phyloP scores from a whole-genome alignment of 371 early-diverging fungal species.

The Mucor mucedo region DNA sequence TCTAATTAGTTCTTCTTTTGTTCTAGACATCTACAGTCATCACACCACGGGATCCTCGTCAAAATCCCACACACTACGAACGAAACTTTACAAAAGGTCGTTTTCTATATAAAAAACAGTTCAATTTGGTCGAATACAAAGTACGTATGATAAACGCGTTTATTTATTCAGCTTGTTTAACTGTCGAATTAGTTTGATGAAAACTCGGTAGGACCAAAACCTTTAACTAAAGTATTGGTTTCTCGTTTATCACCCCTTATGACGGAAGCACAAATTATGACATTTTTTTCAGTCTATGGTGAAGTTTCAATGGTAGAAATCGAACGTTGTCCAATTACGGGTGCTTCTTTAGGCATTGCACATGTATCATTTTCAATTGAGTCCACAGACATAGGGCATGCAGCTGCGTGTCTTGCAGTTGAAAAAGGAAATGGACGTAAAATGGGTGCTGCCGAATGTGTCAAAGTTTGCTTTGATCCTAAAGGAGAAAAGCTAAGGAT shows the following conservation, averaged over 20 bases:
- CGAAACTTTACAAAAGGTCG: constrained; percentile 38
- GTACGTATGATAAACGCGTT: constrained; percentile 25
- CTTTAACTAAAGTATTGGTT: constrained; percentile 39
- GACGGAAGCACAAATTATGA: constrained; percentile 50
- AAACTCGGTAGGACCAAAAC: constrained; percentile 43
- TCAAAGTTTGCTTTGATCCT: constrained; percentile 69
- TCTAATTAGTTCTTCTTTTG: background rate
- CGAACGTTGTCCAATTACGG: constrained; percentile 58
- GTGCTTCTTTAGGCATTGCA: constrained; percentile 61
- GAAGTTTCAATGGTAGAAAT: constrained; percentile 55
- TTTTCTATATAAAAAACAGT: constrained; percentile 22
- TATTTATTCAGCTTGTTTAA: background rate
- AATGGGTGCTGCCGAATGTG: constrained; percentile 55
- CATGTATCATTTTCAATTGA: constrained; percentile 54
- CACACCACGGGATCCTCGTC: constrained; percentile 50
- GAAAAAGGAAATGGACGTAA: constrained; percentile 63
- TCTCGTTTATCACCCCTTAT: constrained; percentile 49
- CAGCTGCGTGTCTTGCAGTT: constrained; percentile 54
- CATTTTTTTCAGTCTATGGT: constrained; percentile 62
- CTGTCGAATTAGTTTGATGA: constrained; percentile 39
- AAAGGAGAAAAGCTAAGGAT: constrained; percentile 36
- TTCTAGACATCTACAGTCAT: background rate
- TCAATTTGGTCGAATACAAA: constrained; percentile 36
- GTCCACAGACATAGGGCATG: constrained; percentile 30
- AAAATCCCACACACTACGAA: constrained; percentile 35